Percentiles rank a stretch among this genome's conserved stretches.
Evolutionary conservation across 768 basidiomycete genomes (phyloP).

Genomic region (Mycena kentingensis): DNA sequence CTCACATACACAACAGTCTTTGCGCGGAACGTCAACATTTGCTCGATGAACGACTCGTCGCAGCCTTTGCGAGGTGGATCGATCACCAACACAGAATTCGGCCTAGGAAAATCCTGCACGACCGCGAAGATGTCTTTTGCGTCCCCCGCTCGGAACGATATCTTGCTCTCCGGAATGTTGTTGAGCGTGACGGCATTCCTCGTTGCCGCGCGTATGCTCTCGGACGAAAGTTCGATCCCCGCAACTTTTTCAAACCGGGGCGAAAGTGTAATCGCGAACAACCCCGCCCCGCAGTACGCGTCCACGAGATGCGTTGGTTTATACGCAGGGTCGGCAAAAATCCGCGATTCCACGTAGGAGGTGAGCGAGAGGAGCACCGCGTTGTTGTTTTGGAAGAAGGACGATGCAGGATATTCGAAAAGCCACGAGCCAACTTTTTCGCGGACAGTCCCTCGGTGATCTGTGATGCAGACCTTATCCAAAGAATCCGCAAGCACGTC

Average conservation of each 20-base stretch:
- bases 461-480: constrained; percentile 72
- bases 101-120: constrained; percentile 65
- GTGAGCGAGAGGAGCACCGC: constrained; percentile 83
- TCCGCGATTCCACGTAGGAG: constrained; percentile 76
- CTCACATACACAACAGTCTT: constrained; percentile 84
- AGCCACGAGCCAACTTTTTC: constrained; percentile 79
- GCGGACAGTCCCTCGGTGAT: constrained; percentile 78
- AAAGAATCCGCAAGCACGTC: constrained; percentile 42
- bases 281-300: constrained; percentile 88
- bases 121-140: constrained; percentile 82
- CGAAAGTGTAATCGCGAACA: constrained; percentile 85
- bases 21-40: constrained; percentile 71
- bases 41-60: constrained; percentile 74
- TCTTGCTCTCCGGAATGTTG: constrained; percentile 53
- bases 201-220: constrained; percentile 69
- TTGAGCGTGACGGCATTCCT: constrained; percentile 65
- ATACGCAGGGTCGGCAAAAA: constrained; percentile 44
- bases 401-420: constrained; percentile 84
- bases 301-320: constrained; percentile 87
- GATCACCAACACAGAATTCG: constrained; percentile 69
- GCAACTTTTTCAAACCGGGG: constrained; percentile 73
- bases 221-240: constrained; percentile 83
- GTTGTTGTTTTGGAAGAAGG: constrained; percentile 99
- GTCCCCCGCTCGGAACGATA: constrained; percentile 77
- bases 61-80: constrained; percentile 97